Evolutionary conservation across 495 filamentous ascomycete species (phyloP).

Genomic region (Penicillium paxilli): DNA sequence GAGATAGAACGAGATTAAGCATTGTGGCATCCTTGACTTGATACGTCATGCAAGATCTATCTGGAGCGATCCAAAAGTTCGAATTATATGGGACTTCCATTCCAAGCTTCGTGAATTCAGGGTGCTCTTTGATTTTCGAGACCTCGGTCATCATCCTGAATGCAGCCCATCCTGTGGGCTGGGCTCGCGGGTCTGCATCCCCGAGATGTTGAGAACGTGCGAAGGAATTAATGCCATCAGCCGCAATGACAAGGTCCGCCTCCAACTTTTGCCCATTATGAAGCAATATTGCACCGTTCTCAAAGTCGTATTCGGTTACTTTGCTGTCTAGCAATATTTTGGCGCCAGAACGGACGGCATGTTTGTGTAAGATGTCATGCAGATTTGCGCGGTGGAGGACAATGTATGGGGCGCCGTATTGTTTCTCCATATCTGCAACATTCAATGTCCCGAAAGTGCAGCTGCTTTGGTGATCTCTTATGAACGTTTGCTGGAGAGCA

Average conservation of each 20-base stretch:
- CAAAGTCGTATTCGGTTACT: conserved; percentile 1
- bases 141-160: conserved; percentile 10
- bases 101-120: background rate
- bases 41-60: conserved; percentile 4
- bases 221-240: conserved; percentile 3
- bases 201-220: conserved; percentile 1
- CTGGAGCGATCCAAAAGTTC: conserved; percentile 5
- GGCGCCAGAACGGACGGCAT: background rate
- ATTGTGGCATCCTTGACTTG: conserved; percentile 4
- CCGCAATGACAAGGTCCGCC: conserved; percentile 2
- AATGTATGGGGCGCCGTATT: conserved; percentile 4
- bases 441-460: background rate
- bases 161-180: conserved; percentile 8
- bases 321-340: background rate
- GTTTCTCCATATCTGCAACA: background rate
- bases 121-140: conserved; percentile 5
- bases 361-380: conserved; percentile 1
- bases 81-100: background rate
- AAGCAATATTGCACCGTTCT: background rate
- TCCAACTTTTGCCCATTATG: background rate
- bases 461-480: background rate
- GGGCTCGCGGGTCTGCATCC: background rate
- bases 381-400: conserved; percentile 1
- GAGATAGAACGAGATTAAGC: conserved; percentile 3
- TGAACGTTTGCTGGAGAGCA: background rate